phyloP scores from a whole-genome alignment of 108 stramenopile genomes.

The Craspedostauros australis region DNA sequence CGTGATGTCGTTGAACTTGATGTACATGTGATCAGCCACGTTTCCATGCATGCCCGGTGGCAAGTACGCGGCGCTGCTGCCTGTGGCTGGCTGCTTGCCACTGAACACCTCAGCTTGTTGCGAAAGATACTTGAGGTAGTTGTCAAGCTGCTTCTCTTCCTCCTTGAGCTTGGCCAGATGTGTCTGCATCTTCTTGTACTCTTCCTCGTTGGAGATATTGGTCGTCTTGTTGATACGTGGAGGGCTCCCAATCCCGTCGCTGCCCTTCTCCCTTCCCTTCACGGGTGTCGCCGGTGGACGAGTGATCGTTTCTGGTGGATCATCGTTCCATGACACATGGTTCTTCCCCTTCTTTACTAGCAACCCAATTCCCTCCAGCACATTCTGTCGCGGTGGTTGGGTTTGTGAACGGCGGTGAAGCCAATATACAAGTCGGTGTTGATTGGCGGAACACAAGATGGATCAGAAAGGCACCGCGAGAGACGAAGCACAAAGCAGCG shows the following conservation, averaged over 20 bases:
- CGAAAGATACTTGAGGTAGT: slow-evolving; percentile 29
- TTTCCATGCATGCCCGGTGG: slow-evolving; percentile 26
- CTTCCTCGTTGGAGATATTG: slow-evolving; percentile 6
- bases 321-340: slow-evolving; percentile 79
- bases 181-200: slow-evolving; percentile 29
- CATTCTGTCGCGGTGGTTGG: too few species aligned
- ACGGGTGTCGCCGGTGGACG: slow-evolving; percentile 1
- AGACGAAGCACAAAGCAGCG: too few species aligned
- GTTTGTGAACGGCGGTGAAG: too few species aligned
- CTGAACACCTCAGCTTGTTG: slow-evolving; percentile 26
- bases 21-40: slow-evolving; percentile 43
- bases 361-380: slow-evolving; percentile 89
- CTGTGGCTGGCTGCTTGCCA: slow-evolving; percentile 13
- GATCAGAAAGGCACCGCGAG: too few species aligned
- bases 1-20: slow-evolving; percentile 62
- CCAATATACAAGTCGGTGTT: too few species aligned
- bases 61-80: slow-evolving; percentile 11
- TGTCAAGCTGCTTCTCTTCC: slow-evolving; percentile 33
- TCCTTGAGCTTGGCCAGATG: slow-evolving; percentile 19
- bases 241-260: slow-evolving; percentile 27
- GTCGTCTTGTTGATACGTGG: slow-evolving; percentile 23
- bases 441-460: too few species aligned
- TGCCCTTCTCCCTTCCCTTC: slow-evolving; percentile 9
- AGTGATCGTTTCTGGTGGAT: slow-evolving; percentile 20
- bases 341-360: slow-evolving; percentile 87